phyloP scores from a whole-genome alignment of 2,329 filamentous ascomycete genomes.

The Aureobasidium subglaciale region DNA sequence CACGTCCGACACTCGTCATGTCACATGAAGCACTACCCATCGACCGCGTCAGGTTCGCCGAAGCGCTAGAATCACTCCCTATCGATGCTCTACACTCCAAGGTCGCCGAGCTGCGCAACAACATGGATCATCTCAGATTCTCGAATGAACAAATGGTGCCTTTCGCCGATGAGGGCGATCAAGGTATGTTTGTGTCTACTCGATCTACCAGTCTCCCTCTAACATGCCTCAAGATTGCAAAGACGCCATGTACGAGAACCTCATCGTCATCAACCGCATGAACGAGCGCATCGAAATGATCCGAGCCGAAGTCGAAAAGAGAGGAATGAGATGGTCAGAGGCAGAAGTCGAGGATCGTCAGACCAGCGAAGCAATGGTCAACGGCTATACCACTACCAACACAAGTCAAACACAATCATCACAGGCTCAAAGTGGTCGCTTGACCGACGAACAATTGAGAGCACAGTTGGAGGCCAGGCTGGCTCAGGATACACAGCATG shows the following conservation, averaged over 20 bases:
- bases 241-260: constrained; percentile 66
- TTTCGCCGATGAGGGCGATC: constrained; percentile 57
- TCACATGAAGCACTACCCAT: constrained; percentile 24
- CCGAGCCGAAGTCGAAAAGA: constrained; percentile 57
- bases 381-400: constrained; percentile 4
- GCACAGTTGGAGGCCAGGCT: constrained; percentile 50
- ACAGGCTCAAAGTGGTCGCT: constrained; percentile 35
- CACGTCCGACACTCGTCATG: constrained; percentile 6
- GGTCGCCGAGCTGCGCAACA: constrained; percentile 68
- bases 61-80: constrained; percentile 60
- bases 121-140: constrained; percentile 64
- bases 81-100: constrained; percentile 63
- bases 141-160: constrained; percentile 67
- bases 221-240: constrained; percentile 51
- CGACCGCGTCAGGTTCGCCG: constrained; percentile 29
- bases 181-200: neutral
- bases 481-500: constrained; percentile 34
- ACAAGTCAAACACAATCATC: neutral
- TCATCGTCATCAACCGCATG: constrained; percentile 58
- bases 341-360: constrained; percentile 22
- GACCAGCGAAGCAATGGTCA: constrained; percentile 18
- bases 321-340: constrained; percentile 47
- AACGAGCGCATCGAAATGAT: constrained; percentile 58
- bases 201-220: neutral
- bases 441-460: constrained; percentile 55